Evolutionary conservation across 345 rosid genomes (phyloP).

Genomic region (Iberis pinnata): DNA sequence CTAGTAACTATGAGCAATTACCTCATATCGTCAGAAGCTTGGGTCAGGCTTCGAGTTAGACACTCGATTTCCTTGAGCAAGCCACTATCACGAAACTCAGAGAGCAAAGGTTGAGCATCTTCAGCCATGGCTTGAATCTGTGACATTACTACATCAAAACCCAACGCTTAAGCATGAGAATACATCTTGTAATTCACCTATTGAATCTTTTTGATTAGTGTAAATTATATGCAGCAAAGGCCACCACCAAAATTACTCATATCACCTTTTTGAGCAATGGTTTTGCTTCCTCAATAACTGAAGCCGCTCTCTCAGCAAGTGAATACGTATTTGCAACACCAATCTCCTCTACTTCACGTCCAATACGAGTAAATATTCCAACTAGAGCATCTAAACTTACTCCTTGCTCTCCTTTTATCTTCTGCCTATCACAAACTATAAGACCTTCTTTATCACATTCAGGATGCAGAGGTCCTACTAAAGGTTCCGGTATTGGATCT

Average conservation of each 20-base stretch:
- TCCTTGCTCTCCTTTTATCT: slow-evolving; percentile 72
- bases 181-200: slow-evolving; percentile 6
- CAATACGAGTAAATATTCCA: slow-evolving; percentile 78
- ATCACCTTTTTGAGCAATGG: slow-evolving; percentile 80
- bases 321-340: slow-evolving; percentile 56
- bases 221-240: background rate
- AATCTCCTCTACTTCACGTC: slow-evolving; percentile 68
- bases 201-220: background rate
- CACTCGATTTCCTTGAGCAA: slow-evolving; percentile 75
- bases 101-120: slow-evolving; percentile 79
- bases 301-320: slow-evolving; percentile 62
- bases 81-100: slow-evolving; percentile 70
- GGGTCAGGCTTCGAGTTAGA: slow-evolving; percentile 71
- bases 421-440: slow-evolving; percentile 75
- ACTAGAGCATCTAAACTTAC: slow-evolving; percentile 84
- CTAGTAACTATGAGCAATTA: slow-evolving; percentile 25
- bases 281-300: slow-evolving; percentile 74
- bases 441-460: slow-evolving; percentile 75
- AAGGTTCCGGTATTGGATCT: slow-evolving; percentile 74
- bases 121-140: slow-evolving; percentile 94
- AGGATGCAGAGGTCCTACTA: slow-evolving; percentile 61
- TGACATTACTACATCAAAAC: slow-evolving; percentile 59
- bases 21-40: slow-evolving; percentile 83
- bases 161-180: slow-evolving; percentile 41
- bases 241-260: slow-evolving; percentile 5